These are phyloP conservation scores for Mycena galopus DNA, from an alignment of 768 basidiomycete genomes.

Conservation along the genomic window DNA sequence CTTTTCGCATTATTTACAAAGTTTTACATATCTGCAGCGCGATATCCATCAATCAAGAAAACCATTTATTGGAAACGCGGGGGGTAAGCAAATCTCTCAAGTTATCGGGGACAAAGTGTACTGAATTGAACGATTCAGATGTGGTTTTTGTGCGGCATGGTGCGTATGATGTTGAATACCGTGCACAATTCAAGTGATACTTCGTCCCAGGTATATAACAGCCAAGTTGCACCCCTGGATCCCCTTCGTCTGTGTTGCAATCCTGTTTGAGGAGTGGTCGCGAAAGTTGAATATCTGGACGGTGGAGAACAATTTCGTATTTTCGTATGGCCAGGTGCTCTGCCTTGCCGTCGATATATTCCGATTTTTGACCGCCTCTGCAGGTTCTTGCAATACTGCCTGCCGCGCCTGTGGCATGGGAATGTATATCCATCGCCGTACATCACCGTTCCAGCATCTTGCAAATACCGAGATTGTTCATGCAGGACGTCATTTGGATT, in stretches of 20 bases:
- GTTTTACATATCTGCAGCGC: background rate
- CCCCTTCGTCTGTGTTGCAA: background rate
- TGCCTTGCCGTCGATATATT: background rate
- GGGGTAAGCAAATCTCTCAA: background rate
- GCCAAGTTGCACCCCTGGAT: conserved; percentile 22
- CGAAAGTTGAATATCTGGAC: conserved; percentile 11
- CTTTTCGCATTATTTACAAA: background rate
- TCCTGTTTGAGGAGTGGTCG: conserved; percentile 10
- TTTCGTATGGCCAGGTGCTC: conserved; percentile 19
- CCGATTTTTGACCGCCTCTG: background rate
- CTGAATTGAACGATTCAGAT: background rate
- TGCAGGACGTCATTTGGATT: conserved; percentile 16
- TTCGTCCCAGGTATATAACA: conserved; percentile 7
- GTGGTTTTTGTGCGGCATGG: conserved; percentile 14
- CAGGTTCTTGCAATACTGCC: conserved; percentile 18
- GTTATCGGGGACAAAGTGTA: background rate
- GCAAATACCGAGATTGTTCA: background rate
- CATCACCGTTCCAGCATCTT: background rate
- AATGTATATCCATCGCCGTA: conserved; percentile 3
- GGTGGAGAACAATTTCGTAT: conserved; percentile 3
- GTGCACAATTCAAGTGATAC: background rate
- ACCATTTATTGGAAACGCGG: conserved; percentile 9
- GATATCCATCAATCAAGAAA: conserved; percentile 1
- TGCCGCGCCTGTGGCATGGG: conserved; percentile 1
- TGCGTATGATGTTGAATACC: background rate